Base-by-base conservation (phyloP, 371 early-diverging fungal species). In the Dentiscutata heterogama region DNA sequence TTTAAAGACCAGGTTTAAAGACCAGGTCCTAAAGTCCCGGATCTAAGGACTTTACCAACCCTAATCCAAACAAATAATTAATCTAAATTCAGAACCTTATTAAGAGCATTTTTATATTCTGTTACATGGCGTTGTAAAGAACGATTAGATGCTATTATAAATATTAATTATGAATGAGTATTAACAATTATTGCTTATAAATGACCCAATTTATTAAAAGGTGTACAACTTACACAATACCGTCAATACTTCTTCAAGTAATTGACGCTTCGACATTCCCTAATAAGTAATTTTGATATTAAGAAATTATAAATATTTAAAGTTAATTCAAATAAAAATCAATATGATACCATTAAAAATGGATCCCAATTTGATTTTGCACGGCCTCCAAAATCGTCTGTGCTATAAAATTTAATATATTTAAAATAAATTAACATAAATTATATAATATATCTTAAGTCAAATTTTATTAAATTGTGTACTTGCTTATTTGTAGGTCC, bases 401-500 rank as follows among this genome's bases (percentile, higher is more conserved):
- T 39, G 16, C 71, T 71, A 70, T n/a, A 22, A 39, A n/a, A 10
- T 22, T 70, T 35, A 70, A 68, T 42, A 46, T 60, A 60, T 20
- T 60, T 60, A 22, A 60, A 60, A n/a, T 22, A 22, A 1, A 60
- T n/a, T 60, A 60, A 22, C 13, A 1, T 35, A 4, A 35, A 50
- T 46, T 14, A 22, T 35, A n/a, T 22, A 35, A 14, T 39, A 35
- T n/a, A 14, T 22, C 18, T 35, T 42, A 35, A 70, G 18, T 35
- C 4, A 22, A 29, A 64, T 42, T 46, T 8, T 18, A 63, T 11
- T 18, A 50, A n/a, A 42, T 42, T 31, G 27, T 46, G 11, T 46
- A 46, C 71, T 22, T 71, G 90, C 91, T 84, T 80, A 46, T 87
- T 90, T 20, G 89, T 86, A 31, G 93, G 93, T 1, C 93, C 95